phyloP scores from a whole-genome alignment of 169 alveolate genomes.

The Plasmodium relictum region DNA sequence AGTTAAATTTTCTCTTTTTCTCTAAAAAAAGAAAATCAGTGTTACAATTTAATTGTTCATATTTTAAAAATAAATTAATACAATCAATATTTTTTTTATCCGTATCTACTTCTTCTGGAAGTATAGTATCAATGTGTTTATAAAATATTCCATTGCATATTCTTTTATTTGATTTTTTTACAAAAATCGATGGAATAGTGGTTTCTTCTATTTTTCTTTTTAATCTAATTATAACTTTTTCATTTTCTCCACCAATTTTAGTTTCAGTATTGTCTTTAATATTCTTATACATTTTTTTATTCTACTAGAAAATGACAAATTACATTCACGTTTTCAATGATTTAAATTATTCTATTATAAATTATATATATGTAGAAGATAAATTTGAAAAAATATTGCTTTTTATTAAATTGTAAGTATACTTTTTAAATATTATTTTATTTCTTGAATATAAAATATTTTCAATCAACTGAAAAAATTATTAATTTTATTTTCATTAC shows the following conservation, averaged over 20 bases:
- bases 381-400: too few relatives aligned
- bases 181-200: constrained; percentile 61
- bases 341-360: too few relatives aligned
- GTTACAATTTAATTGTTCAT: constrained; percentile 43
- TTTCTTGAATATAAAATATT: background rate
- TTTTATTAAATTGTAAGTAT: background rate
- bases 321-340: background rate
- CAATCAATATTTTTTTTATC: constrained; percentile 62
- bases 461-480: background rate
- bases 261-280: constrained; percentile 4
- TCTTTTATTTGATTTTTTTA: constrained; percentile 66
- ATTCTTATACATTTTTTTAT: constrained; percentile 53
- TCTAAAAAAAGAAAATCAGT: background rate
- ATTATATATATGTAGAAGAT: too few relatives aligned
- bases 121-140: constrained; percentile 51
- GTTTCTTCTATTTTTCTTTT: constrained; percentile 76
- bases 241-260: background rate
- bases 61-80: constrained; percentile 46
- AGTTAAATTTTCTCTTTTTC: constrained; percentile 55
- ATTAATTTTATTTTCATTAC: too few relatives aligned
- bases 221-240: constrained; percentile 70
- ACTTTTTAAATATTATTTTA: background rate
- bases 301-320: background rate
- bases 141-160: constrained; percentile 66
- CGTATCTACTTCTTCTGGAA: constrained; percentile 40